Conservation (phyloP, 108 stramenopile species). For the Fragilariopsis cylindrus region DNA sequence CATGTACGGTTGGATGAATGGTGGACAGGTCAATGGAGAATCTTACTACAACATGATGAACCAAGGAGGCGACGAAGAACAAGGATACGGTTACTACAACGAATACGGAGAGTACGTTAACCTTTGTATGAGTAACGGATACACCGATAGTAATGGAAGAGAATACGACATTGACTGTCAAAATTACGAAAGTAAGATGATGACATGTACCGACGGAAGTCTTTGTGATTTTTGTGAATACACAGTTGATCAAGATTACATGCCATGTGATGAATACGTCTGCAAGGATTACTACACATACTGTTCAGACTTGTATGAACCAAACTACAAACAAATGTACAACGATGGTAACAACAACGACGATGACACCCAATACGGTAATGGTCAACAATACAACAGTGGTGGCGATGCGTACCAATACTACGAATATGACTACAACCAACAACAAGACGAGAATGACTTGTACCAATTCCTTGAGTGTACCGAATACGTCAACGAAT, state of each 20-base stretch:
- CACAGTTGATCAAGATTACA: conserved; percentile 22
- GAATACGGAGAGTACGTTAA: conserved; percentile 14
- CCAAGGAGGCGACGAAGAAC: neutral
- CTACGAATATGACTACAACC: conserved; percentile 10
- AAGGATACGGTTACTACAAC: conserved; percentile 14
- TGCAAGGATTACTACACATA: conserved; percentile 38
- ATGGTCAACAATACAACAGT: conserved; percentile 12
- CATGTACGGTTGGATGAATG: conserved; percentile 8
- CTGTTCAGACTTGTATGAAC: conserved; percentile 34
- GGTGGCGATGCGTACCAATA: neutral
- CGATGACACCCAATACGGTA: conserved; percentile 14
- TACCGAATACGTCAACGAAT: conserved; percentile 24
- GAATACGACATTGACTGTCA: conserved; percentile 13
- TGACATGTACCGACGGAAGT: conserved; percentile 23
- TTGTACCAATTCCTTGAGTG: conserved; percentile 33
- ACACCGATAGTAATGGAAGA: conserved; percentile 2
- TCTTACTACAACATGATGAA: conserved; percentile 17
- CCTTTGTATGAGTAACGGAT: conserved; percentile 10
- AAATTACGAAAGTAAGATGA: conserved; percentile 2
- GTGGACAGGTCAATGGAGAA: conserved; percentile 10
- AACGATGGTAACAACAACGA: neutral
- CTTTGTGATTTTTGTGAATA: conserved; percentile 25
- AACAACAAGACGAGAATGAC: conserved; percentile 19
- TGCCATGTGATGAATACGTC: conserved; percentile 28
- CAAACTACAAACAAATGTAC: conserved; percentile 10